These are phyloP conservation scores for Calonectria montana DNA, from an alignment of 2,329 filamentous ascomycete genomes.

Conservation along the genomic window DNA sequence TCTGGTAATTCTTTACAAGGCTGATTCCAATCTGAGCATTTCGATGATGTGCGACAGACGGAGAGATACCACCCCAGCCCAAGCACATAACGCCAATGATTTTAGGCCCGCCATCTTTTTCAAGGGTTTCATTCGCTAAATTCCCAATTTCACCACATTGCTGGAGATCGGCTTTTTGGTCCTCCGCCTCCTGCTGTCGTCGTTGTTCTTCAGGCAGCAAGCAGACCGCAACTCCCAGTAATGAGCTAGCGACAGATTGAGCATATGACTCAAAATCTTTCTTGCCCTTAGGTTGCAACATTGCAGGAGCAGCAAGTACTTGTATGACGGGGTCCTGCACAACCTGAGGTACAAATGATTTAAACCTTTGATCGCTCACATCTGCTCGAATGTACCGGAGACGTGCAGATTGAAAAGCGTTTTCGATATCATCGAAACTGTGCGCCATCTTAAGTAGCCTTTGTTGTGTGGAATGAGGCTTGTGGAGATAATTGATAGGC, in stretches of 20 bases:
- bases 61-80: constrained; percentile 23
- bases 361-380: constrained; percentile 12
- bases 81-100: constrained; percentile 31
- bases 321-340: constrained; percentile 24
- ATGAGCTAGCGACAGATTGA: constrained; percentile 16
- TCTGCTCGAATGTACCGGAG: constrained; percentile 26
- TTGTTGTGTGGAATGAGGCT: no score
- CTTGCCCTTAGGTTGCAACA: constrained; percentile 21
- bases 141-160: not conserved
- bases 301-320: constrained; percentile 8
- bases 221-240: constrained; percentile 25
- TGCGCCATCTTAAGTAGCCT: not conserved
- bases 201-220: constrained; percentile 17
- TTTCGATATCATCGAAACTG: constrained; percentile 7
- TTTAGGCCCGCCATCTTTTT: not conserved
- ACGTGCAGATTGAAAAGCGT: constrained; percentile 22
- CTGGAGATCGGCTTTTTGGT: not conserved
- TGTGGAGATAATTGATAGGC: no score
- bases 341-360: constrained; percentile 21
- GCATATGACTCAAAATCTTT: constrained; percentile 19
- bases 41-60: constrained; percentile 23
- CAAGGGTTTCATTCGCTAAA: not conserved
- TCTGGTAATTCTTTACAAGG: constrained; percentile 49
- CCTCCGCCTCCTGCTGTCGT: not conserved
- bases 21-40: constrained; percentile 47